Base-by-base conservation (phyloP, 2,329 filamentous ascomycete species). In the Rugonectria rugulosa region DNA sequence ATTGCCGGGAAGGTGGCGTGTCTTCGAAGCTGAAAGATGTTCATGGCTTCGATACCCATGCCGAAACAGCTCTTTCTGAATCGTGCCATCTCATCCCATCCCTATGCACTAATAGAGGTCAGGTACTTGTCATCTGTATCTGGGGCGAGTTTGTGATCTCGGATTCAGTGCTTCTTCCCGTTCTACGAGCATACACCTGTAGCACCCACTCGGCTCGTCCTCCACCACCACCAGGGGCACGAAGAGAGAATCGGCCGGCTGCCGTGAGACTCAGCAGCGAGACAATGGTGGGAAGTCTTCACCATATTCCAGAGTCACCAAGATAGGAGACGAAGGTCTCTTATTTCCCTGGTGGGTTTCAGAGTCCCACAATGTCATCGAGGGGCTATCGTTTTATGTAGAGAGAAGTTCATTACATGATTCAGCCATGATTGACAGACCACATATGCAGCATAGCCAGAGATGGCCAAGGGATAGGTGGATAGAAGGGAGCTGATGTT, bases 191-290 rank as follows among this genome's bases (percentile, higher is more conserved):
- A 15, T 50, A 32, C 43, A 45, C 29, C 15, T 26, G 29, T 42
- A 17, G 29, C 31, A 50, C 46, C 21, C 24, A 23, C 46, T 17
- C 49, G 42, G 31, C 14, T 46, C 48, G 29, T 53, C 41, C 27
- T 41, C 42, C 17, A 34, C 20, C 53, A 52, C 40, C 46, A 31
- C n/a, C n/a, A n/a, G 55, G 36, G 42, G 54, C 40, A 26, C 20
- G 48, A 14, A 24, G 21, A 63, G 54, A 55, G 47, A 54, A 29
- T 36, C 50, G 32, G 44, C 62, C 64, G 53, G 45, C 54, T 62
- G 52, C 38, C 40, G 60, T 67, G 51, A 44, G 44, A 67, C 64
- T 59, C 20, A 24, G 26, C 26, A 32, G 51, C 44, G 19, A 55
- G 42, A 50, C 26, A 41, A 47, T 32, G 11, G 26, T 31, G 34